Evolutionary conservation across 1,284 basidiomycete genomes (phyloP).

Genomic region (Neolentinus lepideus): DNA sequence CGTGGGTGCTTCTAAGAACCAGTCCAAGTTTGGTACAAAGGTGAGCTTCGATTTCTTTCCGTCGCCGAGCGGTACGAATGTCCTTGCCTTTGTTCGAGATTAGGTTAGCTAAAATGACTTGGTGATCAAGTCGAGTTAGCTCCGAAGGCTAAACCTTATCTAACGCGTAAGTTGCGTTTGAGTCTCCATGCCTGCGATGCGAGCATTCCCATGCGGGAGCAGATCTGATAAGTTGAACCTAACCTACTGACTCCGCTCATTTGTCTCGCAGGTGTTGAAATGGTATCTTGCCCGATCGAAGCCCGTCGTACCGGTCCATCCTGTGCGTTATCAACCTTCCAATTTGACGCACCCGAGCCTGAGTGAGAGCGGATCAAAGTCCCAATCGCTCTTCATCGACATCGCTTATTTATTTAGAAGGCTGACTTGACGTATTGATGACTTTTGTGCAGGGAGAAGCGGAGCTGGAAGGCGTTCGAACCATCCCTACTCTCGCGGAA

Average conservation of each 20-base stretch:
- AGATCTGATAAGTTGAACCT: conserved; percentile 1
- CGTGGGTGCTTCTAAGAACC: conserved; percentile 74
- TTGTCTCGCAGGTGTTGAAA: conserved; percentile 46
- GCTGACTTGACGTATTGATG: background rate
- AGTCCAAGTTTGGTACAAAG: conserved; percentile 70
- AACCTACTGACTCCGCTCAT: background rate
- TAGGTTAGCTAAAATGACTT: background rate
- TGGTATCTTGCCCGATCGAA: conserved; percentile 66
- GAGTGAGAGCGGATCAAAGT: background rate
- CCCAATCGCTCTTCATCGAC: background rate
- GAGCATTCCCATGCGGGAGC: background rate
- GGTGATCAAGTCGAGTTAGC: background rate
- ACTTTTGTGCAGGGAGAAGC: conserved; percentile 32
- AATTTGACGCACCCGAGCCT: background rate
- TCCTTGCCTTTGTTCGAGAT: background rate
- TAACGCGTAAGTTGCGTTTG: background rate
- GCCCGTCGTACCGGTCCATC: conserved; percentile 67
- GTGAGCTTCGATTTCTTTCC: conserved; percentile 24
- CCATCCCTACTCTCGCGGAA: conserved; percentile 45
- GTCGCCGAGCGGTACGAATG: background rate
- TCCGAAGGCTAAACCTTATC: background rate
- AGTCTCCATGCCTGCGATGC: background rate
- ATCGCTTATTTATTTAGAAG: background rate
- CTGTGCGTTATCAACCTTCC: conserved; percentile 11
- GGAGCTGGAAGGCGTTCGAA: conserved; percentile 55